Base-by-base conservation (phyloP, 768 basidiomycete species). In the Lactarius psammicola region DNA sequence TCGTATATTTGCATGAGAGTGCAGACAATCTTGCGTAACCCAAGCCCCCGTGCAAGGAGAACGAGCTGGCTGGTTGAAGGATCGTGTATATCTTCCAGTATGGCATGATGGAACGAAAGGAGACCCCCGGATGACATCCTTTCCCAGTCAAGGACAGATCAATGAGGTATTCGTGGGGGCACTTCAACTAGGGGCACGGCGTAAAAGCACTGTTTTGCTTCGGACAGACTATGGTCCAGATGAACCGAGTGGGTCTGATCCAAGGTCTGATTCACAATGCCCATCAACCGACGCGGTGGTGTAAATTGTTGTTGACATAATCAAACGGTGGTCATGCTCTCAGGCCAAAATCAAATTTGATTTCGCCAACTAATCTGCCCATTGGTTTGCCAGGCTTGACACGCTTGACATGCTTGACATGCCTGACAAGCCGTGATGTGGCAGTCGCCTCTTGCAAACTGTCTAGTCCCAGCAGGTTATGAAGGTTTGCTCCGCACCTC, bases 1-100 rank as follows among this genome's bases (percentile, higher is more conserved):
- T 95, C 92, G 74, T 96, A 98, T 46, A 96, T 92, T 78, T 95
- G 91, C 79, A 98, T 82, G 46, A 98, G 82, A 0, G 88, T 90
- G 77, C 92, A 94, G 53, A 94, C 74, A 60, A 97, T 82, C 64
- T 87, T 81, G 15, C 95, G 84, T 66, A 98, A 78, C 0, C 97
- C 97, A 2, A 99, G 82, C 0, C 97, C 97, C 36, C 95, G 89
- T 1, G 93, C 95, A 36, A 99, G 78, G 49, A 99, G 75, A 44
- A 92, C 76, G 10, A 92, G 78, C 70, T 92, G 90, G 71, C 81
- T 89, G 9, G 84, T 88, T 13, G 82, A 81, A 40, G 90, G 90
- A 75, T 91, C 89, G 74, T 89, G 87, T 17, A 90, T 84, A 46
- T 83, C 80, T 71, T 88, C 82, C 62, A 91, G 74, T 60, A 91